Evolutionary conservation across 176 grass and related monocot genomes (phyloP).

Genomic region (Calamus simplicifolius): DNA sequence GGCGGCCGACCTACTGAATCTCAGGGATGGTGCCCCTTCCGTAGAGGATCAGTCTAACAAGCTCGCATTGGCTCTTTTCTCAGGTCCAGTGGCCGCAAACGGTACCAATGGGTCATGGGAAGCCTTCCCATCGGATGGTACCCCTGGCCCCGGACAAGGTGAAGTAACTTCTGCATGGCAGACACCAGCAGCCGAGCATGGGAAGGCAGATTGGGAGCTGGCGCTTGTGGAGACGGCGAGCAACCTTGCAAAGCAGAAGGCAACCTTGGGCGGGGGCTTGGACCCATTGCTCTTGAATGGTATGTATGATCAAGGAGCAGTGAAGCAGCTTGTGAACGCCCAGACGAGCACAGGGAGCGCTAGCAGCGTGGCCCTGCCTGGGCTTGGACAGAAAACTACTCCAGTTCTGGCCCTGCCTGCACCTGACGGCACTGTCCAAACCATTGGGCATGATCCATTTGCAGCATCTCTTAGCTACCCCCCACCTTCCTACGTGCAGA

Average conservation of each 20-base stretch:
- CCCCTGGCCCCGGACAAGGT: not conserved
- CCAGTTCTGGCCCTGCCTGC: slow-evolving; percentile 54
- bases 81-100: slow-evolving; percentile 10
- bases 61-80: slow-evolving; percentile 72
- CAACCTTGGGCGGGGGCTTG: slow-evolving; percentile 46
- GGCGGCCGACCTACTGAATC: slow-evolving; percentile 45
- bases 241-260: slow-evolving; percentile 47
- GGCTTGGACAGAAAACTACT: not conserved
- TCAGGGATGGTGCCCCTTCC: slow-evolving; percentile 28
- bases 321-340: slow-evolving; percentile 35
- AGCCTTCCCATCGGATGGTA: slow-evolving; percentile 45
- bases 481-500: slow-evolving; percentile 75
- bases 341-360: slow-evolving; percentile 44
- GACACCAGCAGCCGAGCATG: slow-evolving; percentile 43
- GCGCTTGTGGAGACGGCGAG: slow-evolving; percentile 65
- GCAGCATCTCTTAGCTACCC: slow-evolving; percentile 52
- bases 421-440: slow-evolving; percentile 31
- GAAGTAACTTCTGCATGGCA: slow-evolving; percentile 57
- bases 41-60: slow-evolving; percentile 53
- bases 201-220: slow-evolving; percentile 78
- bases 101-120: slow-evolving; percentile 32
- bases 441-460: slow-evolving; percentile 53
- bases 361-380: slow-evolving; percentile 52
- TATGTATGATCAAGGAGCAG: slow-evolving; percentile 72
- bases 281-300: slow-evolving; percentile 58